Conservation (phyloP, 139 green algal species). For the Monoraphidium neglectum region DNA sequence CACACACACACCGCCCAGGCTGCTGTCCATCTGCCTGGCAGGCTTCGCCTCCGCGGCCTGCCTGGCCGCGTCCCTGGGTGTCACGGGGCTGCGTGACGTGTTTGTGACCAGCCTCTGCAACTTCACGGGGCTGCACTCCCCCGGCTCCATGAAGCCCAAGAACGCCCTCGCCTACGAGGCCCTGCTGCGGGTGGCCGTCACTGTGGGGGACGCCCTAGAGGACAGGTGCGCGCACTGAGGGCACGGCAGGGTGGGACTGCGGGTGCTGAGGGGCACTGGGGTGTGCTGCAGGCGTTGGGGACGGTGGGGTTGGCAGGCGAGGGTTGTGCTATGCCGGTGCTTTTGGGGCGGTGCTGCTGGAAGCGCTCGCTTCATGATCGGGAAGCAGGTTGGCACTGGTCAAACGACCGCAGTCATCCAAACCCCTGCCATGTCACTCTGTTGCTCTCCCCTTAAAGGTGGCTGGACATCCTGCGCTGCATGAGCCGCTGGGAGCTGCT, state of each 20-base stretch:
- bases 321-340: no score
- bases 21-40: constrained; percentile 69
- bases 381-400: neutral
- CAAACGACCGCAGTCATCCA: neutral
- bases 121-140: constrained; percentile 75
- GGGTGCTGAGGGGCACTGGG: no score
- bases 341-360: no score
- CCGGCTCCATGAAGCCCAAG: constrained; percentile 73
- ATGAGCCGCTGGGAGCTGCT: constrained; percentile 94
- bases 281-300: no score
- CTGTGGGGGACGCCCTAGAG: constrained; percentile 75
- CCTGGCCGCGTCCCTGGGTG: constrained; percentile 66
- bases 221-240: constrained; percentile 55
- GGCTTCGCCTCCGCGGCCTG: constrained; percentile 57
- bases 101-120: constrained; percentile 81
- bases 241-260: no score
- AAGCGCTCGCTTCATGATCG: no score
- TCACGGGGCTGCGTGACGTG: constrained; percentile 87
- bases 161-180: constrained; percentile 84
- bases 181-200: constrained; percentile 76
- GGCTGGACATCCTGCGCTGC: constrained; percentile 91
- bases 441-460: constrained; percentile 51
- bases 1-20: neutral
- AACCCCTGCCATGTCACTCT: neutral
- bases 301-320: no score